Conservation (phyloP, 2,329 filamentous ascomycete genomes). For the Penicillium sp. region DNA sequence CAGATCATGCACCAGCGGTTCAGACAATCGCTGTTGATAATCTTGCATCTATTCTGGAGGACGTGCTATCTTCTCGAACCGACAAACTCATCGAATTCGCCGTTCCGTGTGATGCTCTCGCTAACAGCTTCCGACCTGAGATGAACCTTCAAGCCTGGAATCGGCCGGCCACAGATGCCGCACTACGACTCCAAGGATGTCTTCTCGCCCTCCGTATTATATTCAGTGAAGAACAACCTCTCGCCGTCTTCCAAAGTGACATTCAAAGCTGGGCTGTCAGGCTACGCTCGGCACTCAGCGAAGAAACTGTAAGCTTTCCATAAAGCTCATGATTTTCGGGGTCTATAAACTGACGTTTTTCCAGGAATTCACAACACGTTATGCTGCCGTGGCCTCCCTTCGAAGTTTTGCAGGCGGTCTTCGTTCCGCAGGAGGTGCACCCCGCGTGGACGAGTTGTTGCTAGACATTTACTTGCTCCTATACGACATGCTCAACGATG, state of each 20-base stretch:
- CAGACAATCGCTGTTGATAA: conserved; percentile 29
- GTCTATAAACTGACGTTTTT: conserved; percentile 5
- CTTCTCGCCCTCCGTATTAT: conserved; percentile 28
- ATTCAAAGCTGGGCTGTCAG: conserved; percentile 31
- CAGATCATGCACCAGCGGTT: conserved; percentile 21
- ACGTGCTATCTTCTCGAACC: conserved; percentile 19
- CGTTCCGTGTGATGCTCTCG: conserved; percentile 27
- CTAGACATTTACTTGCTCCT: conserved; percentile 59
- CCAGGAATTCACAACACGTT: conserved; percentile 38
- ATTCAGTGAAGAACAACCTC: conserved; percentile 7
- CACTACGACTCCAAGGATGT: conserved; percentile 36
- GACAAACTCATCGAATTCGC: conserved; percentile 17
- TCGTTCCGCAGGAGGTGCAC: conserved; percentile 16
- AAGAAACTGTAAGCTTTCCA: conserved; percentile 36
- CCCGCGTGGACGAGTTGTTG: conserved; percentile 30
- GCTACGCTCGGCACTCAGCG: conserved; percentile 36
- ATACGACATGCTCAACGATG: conserved; percentile 76
- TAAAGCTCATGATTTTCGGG: background rate
- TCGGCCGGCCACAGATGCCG: conserved; percentile 35
- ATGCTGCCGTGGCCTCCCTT: conserved; percentile 35
- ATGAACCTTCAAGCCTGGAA: conserved; percentile 28
- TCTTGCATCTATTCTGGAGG: conserved; percentile 31
- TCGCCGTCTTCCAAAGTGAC: conserved; percentile 17
- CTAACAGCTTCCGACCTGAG: conserved; percentile 23
- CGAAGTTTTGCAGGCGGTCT: conserved; percentile 42